Conservation (phyloP, 352 stramenopile genomes). For the Peronospora farinosa region DNA sequence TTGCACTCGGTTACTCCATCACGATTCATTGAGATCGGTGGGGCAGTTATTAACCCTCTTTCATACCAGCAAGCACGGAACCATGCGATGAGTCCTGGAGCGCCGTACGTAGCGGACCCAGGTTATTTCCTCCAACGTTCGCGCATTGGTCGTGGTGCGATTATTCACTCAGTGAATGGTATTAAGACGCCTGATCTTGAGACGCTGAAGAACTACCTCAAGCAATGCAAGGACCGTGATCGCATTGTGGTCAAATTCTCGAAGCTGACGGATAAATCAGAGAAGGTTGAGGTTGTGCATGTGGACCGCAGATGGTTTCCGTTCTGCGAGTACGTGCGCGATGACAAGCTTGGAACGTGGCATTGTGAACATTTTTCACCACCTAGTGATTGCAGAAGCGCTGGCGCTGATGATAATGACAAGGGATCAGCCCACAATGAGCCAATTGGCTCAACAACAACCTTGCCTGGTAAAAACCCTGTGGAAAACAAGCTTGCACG, state of each 20-base stretch:
- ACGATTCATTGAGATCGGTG: constrained; percentile 81
- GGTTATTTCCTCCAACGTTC: constrained; percentile 89
- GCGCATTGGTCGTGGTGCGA: constrained; percentile 69
- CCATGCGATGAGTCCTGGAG: constrained; percentile 54
- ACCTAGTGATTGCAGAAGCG: constrained; percentile 1
- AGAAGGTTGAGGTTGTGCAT: constrained; percentile 81
- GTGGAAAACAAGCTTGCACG: constrained; percentile 75
- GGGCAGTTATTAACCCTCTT: constrained; percentile 83
- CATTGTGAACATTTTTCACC: constrained; percentile 61
- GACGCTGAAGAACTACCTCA: constrained; percentile 71
- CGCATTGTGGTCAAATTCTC: constrained; percentile 84
- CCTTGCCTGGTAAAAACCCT: constrained; percentile 72
- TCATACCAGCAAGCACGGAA: constrained; percentile 89
- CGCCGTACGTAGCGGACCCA: constrained; percentile 79
- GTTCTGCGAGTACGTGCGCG: constrained; percentile 73
- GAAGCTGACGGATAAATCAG: constrained; percentile 63
- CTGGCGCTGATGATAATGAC: constrained; percentile 3
- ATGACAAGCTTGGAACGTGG: constrained; percentile 76
- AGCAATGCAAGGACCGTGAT: constrained; percentile 67
- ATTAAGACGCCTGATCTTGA: constrained; percentile 82
- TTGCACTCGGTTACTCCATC: constrained; percentile 82
- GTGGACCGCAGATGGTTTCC: constrained; percentile 90
- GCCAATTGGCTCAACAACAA: constrained; percentile 69
- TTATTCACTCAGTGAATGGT: constrained; percentile 86
- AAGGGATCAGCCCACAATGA: constrained; percentile 17